Evolutionary conservation across 495 filamentous ascomycete species (phyloP).

Genomic region (Podospora australis): DNA sequence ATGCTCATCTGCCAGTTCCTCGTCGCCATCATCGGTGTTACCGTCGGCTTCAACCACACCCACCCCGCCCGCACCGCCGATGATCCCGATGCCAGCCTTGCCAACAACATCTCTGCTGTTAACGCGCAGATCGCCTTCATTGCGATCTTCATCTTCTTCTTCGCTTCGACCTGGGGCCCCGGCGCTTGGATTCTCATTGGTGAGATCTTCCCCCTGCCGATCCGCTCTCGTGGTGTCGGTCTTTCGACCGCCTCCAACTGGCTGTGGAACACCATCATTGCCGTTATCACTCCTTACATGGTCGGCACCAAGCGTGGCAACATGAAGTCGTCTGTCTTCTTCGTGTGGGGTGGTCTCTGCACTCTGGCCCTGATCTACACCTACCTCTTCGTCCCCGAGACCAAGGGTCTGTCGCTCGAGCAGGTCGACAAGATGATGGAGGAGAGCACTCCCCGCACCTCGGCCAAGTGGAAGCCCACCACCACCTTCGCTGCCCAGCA

Average conservation of each 20-base stretch:
- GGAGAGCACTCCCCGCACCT: conserved; percentile 66
- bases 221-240: conserved; percentile 73
- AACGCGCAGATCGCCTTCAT: conserved; percentile 67
- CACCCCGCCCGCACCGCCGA: conserved; percentile 11
- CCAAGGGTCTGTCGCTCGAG: conserved; percentile 81
- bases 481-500: conserved; percentile 53
- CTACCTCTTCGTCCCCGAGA: conserved; percentile 78
- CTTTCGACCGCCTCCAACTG: conserved; percentile 82
- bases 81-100: conserved; percentile 17
- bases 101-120: conserved; percentile 54
- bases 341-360: conserved; percentile 71
- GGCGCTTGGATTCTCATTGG: conserved; percentile 79
- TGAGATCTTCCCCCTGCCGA: conserved; percentile 80
- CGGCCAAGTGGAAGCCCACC: conserved; percentile 63
- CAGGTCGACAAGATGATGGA: conserved; percentile 89
- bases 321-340: conserved; percentile 69
- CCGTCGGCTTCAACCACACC: conserved; percentile 41
- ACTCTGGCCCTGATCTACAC: conserved; percentile 58
- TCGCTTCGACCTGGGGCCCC: conserved; percentile 75
- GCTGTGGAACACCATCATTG: conserved; percentile 76
- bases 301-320: conserved; percentile 56
- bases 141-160: conserved; percentile 80
- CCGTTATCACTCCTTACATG: conserved; percentile 76
- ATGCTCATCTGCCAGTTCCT: conserved; percentile 87
- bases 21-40: conserved; percentile 67